Evolutionary conservation across 768 basidiomycete species (phyloP), one percentile per base, ranked within the genome.

Genomic region (Boletus fagicola): DNA sequence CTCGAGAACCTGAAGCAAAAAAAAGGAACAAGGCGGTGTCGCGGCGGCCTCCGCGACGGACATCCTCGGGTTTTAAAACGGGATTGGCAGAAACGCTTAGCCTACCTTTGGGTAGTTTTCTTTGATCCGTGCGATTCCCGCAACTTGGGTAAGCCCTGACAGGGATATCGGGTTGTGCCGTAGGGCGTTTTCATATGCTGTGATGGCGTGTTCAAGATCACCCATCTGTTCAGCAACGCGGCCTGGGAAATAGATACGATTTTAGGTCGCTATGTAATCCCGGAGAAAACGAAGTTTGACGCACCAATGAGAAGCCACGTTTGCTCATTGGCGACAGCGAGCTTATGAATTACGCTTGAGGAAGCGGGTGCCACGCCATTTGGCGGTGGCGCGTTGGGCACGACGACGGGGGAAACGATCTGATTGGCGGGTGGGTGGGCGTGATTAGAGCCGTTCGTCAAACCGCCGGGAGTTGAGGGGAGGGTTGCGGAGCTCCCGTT

Each of bases 221-320:
- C 87, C 83, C 86, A 98, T 90, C 72, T 95, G 92, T 73, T 98
- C 97, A 49, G 95, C 94, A 54, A 97, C 90, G 54, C 91, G 86
- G 53, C 94, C 95, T 98, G 77, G 65, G 71, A 74, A 63, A 65
- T 44, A 58, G 59, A 38, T 51, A 35, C 58, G 49, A 47, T 33
- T 56, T 72, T 59, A 71, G 64, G 39, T 24, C 40, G n/a, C 39
- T 18, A 30, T n/a, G 35, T 28, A 33, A 13, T 33, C 26, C 28
- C 20, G 39, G 16, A 48, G 18, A 53, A 62, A 54, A 31, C 30
- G 46, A 59, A 46, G 12, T 39, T 45, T 11, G 58, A 44, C 62
- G 20, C 9, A 92, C 94, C 94, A 72, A 96, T 94, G 65, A 95
- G 77, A 60, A 94, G 83, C 94, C 94, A 97, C 43, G 94, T 96